Evolutionary conservation across 768 basidiomycete species (phyloP), one percentile per base, ranked within the genome.

Genomic region (Boletus eberwhitei): DNA sequence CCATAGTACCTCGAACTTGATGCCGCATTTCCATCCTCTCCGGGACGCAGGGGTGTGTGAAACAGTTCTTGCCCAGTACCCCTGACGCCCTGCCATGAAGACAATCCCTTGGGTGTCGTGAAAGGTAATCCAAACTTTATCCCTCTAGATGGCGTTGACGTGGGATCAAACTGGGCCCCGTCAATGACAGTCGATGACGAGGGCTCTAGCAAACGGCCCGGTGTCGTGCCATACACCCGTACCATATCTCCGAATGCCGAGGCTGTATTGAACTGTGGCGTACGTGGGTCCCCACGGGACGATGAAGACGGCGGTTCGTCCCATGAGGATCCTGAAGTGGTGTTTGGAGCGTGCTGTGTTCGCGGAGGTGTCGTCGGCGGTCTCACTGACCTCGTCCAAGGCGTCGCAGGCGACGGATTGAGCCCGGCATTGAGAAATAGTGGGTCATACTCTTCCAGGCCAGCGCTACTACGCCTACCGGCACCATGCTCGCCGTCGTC

Each of bases 131-230:
- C 76, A 60, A 88, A 83, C 62, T 75, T 82, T 60, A 89, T 83
- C 5, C 88, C 87, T 41, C 89, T 76, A n/a, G 89, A 90, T 4
- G 89, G 89, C 9, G 89, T 90, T 19, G 87, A 86, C 24, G 84
- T 83, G 6, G 88, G 88, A 67, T 92, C 88, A 63, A 90, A 92
- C 1, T 84, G 80, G 6, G 77, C 73, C 39, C 83, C 83, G 17
- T 85, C 82, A 21, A 70, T 69, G 5, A 53, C 35, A 45, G 59
- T 69, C 17, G 55, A 51, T 36, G 54, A 44, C 26, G 44, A 39
- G 5, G 56, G 45, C 38, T 78, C 77, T 45, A 71, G 66, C 31
- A 69, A 71, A 31, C 71, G 63, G 34, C 74, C 62, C 21, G 79
- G 77, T 8, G 75, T 75, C 26, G 54, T 51, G 1, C 68, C 65